Evolutionary conservation across 2,329 filamentous ascomycete species (phyloP).

Genomic region (Colletotrichum tropicicola): DNA sequence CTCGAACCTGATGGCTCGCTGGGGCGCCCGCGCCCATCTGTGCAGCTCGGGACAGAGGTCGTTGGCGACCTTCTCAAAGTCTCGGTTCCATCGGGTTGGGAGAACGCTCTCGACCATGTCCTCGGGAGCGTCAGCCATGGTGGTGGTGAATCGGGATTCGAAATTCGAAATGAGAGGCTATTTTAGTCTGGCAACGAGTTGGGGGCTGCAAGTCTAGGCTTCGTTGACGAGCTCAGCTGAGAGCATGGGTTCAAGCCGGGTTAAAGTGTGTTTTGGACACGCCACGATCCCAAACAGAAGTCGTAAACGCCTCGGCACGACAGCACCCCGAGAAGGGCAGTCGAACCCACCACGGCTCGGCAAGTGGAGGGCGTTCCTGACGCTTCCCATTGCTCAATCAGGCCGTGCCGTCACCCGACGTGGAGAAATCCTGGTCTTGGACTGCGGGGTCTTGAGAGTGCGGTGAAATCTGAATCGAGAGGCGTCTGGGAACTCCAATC

Average conservation of each 20-base stretch:
- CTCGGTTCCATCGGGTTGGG: constrained; percentile 20
- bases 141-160: not conserved
- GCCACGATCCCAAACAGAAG: constrained; percentile 10
- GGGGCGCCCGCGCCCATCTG: constrained; percentile 29
- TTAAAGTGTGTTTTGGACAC: not conserved
- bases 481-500: not conserved
- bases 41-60: constrained; percentile 25
- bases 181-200: not conserved
- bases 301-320: constrained; percentile 18
- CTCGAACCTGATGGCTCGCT: constrained; percentile 35
- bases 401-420: constrained; percentile 1
- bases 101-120: constrained; percentile 19
- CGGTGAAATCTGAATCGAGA: not conserved
- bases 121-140: constrained; percentile 18
- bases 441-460: not conserved
- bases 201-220: not conserved
- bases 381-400: constrained; percentile 22
- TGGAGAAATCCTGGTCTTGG: not conserved
- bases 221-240: not conserved
- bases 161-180: not conserved
- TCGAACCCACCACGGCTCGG: not conserved
- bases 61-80: constrained; percentile 17
- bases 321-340: constrained; percentile 4
- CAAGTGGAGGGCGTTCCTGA: not conserved
- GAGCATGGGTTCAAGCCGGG: not conserved